Evolutionary conservation across 768 basidiomycete species (phyloP), one percentile per base, ranked within the genome.

Genomic region (Suillus fuscotomentosus): DNA sequence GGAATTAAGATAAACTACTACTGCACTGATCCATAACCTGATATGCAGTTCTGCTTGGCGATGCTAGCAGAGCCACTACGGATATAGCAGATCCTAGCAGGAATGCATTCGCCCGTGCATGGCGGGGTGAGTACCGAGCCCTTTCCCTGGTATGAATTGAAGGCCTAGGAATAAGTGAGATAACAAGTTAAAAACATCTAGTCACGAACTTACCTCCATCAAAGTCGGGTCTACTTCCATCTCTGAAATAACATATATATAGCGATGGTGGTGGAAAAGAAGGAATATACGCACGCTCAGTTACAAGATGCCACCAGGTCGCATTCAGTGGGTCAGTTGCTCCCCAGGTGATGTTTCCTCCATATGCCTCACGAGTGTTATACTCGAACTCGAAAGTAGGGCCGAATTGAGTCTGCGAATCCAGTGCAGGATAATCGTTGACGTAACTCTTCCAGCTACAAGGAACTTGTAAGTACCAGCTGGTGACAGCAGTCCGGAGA

Each of bases 271-370:
- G 3, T 60, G 24, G 39, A 59, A 27, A 36, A 38, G 34, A 56
- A 9, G 5, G 20, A 27, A 39, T 41, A 42, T 64, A 77, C 81
- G 66, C 63, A 87, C 89, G 83, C 76, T 91, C 89, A 11, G 91
- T 92, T 48, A 92, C 88, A 54, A 75, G 83, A 69, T 92, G 91
- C 91, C 91, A 92, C 87, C 88, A 92, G 11, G 91, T 92, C 8
- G 89, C 89, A 65, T 92, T 92, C 66, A 93, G 75, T 0, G 91
- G 91, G 70, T 90, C 90, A 61, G 81, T 78, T 3, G 77, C 72
- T 34, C 80, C 78, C 91, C 91, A 92, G 41, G 82, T 79, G 1
- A 80, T 74, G 61, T 75, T 84, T 43, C 70, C 71, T 39, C 89
- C 91, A 65, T 91, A 93, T 0, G 87, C 79, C 61, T 85, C 80